Base-by-base conservation (phyloP, 306 rosid species). In the Lathyrus sativus region DNA sequence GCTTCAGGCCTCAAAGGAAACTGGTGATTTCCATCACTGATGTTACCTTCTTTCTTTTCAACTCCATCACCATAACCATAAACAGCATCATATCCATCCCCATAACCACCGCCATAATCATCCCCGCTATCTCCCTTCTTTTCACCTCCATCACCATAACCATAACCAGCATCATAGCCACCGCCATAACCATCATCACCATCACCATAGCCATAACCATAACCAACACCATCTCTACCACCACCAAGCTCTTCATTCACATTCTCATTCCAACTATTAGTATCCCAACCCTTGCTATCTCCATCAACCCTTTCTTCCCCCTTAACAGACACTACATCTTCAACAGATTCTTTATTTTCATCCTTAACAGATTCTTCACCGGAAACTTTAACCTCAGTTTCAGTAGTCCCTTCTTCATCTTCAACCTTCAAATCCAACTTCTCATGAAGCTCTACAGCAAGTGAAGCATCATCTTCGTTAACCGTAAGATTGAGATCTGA, bases 1-100 rank as follows among this genome's bases (percentile, higher is more conserved):
- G 99, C 99, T 26, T 90, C 99, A 2, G 96, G 96, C 75, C 99
- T 82, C 79, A 88, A 79, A 1, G 99, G 99, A 35, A 79, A 84
- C 58, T 83, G 89, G 9, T 71, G 76, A 41, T 71, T 17, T 33
- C 55, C 39, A 66, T 73, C 77, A 45, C 72, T 46, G 39, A 6
- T 35, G 39, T 35, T 7, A 35, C 62, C 79, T 48, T 65, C 80
- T 28, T 42, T 68, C 38, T 72, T 53, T 62, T 67, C 79, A 48
- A 9, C 71, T 41, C 38, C 76, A 74, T 56, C 79, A 18, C 60
- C 80, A 42, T 65, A 26, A 45, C 4, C 73, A 71, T 43, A 69
- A 2, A 44, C 73, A 31, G 38, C 22, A 31, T 6, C 62, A 67
- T 6, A 56, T 1, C 39, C 15, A 31, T 24, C 68, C 7, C 18